A percentile compares a stretch with the other conserved stretches of the same genome.
phyloP scores from a whole-genome alignment of 1,284 basidiomycete species.

The Polyporus tsugae region DNA sequence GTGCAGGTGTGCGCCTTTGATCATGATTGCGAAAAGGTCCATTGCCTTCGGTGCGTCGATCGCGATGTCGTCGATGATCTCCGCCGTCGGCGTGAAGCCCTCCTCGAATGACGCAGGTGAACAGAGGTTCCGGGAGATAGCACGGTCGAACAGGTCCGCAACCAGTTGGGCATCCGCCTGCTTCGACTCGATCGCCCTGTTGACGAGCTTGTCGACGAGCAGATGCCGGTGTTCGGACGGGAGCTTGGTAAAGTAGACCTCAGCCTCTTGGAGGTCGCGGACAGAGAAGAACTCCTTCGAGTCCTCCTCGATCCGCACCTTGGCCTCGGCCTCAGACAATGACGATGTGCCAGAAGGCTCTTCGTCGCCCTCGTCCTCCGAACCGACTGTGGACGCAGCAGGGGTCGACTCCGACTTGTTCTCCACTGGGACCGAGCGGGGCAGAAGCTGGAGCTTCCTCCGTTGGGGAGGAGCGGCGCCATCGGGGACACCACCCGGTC shows the following conservation, averaged over 20 bases:
- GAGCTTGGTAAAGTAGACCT: slow-evolving; percentile 82
- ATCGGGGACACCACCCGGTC: slow-evolving; percentile 44
- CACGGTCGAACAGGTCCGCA: slow-evolving; percentile 69
- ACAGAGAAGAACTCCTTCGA: slow-evolving; percentile 80
- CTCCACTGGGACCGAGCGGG: slow-evolving; percentile 62
- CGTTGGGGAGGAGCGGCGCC: slow-evolving; percentile 58
- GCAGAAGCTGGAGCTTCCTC: slow-evolving; percentile 75
- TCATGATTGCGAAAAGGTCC: slow-evolving; percentile 76
- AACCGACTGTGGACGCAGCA: slow-evolving; percentile 59
- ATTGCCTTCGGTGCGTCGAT: slow-evolving; percentile 92
- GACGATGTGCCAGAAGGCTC: slow-evolving; percentile 43
- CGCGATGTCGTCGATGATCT: slow-evolving; percentile 85
- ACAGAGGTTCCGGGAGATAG: slow-evolving; percentile 62
- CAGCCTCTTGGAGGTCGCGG: slow-evolving; percentile 86
- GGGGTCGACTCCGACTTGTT: slow-evolving; percentile 55
- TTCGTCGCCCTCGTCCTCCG: slow-evolving; percentile 62
- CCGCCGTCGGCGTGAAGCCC: slow-evolving; percentile 74
- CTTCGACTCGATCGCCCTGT: slow-evolving; percentile 80
- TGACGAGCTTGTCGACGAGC: slow-evolving; percentile 80
- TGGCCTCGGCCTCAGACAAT: slow-evolving; percentile 77
- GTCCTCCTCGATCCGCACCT: slow-evolving; percentile 84
- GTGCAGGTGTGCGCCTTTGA: slow-evolving; percentile 71
- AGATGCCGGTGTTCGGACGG: slow-evolving; percentile 67
- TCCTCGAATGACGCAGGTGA: slow-evolving; percentile 65
- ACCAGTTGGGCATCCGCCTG: slow-evolving; percentile 85